Percentiles rank a stretch among this genome's conserved stretches.
These are phyloP conservation scores for Aegle marmelos DNA, from an alignment of 345 rosid genomes.

Conservation along the genomic window DNA sequence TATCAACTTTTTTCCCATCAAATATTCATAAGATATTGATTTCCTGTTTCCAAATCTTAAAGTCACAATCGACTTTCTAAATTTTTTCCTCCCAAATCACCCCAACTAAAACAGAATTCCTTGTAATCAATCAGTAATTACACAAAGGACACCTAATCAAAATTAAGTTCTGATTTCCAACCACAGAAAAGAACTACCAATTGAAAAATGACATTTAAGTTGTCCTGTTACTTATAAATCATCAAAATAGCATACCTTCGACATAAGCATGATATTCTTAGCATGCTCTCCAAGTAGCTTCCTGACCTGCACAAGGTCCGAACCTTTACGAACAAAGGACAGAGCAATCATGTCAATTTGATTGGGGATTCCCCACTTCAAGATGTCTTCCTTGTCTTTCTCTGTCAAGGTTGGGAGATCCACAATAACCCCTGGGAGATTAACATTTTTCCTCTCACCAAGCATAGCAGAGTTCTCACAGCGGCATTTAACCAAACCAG, in stretches of 20 bases:
- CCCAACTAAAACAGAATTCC: neutral
- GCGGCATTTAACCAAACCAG: conserved; percentile 71
- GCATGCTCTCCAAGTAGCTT: conserved; percentile 78
- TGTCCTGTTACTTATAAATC: neutral
- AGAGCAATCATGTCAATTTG: conserved; percentile 95
- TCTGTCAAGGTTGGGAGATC: conserved; percentile 96
- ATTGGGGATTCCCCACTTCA: conserved; percentile 90
- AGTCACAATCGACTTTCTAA: neutral
- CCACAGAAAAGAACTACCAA: neutral
- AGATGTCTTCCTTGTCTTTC: conserved; percentile 94
- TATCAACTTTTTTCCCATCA: neutral
- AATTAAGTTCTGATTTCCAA: neutral
- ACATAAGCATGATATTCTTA: conserved; percentile 87
- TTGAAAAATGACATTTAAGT: neutral
- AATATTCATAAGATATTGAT: neutral
- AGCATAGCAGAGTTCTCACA: conserved; percentile 94
- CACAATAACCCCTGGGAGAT: conserved; percentile 98
- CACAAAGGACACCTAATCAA: neutral
- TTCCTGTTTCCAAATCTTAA: neutral
- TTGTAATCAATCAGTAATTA: neutral
- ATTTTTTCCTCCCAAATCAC: neutral
- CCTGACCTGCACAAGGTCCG: conserved; percentile 82
- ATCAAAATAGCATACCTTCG: conserved; percentile 52
- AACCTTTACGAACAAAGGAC: conserved; percentile 93
- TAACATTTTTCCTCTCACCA: conserved; percentile 96